Conservation (phyloP, 2,329 filamentous ascomycete genomes). For the Albifimbria verrucaria region DNA sequence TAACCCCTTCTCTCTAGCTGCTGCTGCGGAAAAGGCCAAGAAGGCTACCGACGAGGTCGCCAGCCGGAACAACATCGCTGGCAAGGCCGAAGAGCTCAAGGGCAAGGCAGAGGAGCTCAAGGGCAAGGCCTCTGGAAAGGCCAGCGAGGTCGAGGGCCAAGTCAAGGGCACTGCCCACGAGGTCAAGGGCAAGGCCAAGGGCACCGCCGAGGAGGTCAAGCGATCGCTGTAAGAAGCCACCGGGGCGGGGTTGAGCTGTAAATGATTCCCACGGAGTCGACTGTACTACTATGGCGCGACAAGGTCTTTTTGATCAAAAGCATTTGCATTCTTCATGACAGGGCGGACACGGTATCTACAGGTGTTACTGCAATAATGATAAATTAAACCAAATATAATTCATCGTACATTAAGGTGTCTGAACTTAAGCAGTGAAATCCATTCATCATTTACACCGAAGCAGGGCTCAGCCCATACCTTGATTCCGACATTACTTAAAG, state of each 20-base stretch:
- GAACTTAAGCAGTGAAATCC: no score
- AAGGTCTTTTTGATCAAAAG: no score
- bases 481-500: no score
- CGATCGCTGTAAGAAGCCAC: conserved; percentile 20
- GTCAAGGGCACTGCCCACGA: conserved; percentile 41
- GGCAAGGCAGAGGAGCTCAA: conserved; percentile 27
- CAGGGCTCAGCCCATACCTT: no score
- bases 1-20: conserved; percentile 24
- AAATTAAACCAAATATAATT: neutral
- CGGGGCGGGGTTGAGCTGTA: neutral
- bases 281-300: neutral
- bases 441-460: no score
- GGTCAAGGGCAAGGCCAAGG: conserved; percentile 38
- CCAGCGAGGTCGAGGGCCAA: conserved; percentile 37
- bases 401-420: no score
- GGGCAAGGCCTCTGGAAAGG: conserved; percentile 35
- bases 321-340: no score
- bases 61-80: conserved; percentile 27
- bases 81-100: conserved; percentile 25
- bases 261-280: conserved; percentile 7
- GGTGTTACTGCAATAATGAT: no score
- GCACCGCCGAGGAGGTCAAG: conserved; percentile 37
- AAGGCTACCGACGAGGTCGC: conserved; percentile 33
- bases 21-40: conserved; percentile 46
- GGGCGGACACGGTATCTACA: no score